A percentile compares a stretch with the other conserved stretches of the same genome.
Conservation (phyloP, 2,329 filamentous ascomycete species). For the Penicillium sp. region DNA sequence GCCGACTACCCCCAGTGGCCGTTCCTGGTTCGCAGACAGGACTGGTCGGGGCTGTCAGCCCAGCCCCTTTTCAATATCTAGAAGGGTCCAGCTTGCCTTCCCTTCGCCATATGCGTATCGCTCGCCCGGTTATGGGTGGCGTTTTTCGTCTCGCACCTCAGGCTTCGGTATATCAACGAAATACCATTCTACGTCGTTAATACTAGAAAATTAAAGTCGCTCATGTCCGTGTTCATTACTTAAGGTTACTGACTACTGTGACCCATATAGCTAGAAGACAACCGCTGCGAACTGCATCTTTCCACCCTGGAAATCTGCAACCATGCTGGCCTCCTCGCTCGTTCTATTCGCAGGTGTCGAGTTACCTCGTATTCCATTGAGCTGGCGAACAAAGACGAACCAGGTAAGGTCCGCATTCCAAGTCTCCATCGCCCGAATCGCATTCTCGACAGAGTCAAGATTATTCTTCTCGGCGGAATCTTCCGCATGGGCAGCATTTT, state of each 20-base stretch:
- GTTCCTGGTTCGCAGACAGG: too few species aligned
- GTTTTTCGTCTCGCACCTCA: too few species aligned
- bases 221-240: too few species aligned
- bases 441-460: conserved; percentile 31
- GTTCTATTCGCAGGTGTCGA: not conserved
- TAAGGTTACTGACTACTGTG: too few species aligned
- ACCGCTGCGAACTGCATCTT: conserved; percentile 37
- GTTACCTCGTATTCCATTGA: conserved; percentile 5
- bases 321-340: conserved; percentile 18
- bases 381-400: conserved; percentile 42
- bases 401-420: conserved; percentile 49
- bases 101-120: conserved; percentile 66
- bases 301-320: conserved; percentile 35
- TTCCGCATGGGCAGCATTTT: not conserved
- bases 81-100: conserved; percentile 59
- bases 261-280: conserved; percentile 22
- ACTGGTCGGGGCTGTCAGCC: too few species aligned
- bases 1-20: too few species aligned
- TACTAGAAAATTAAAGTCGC: too few species aligned
- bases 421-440: conserved; percentile 44
- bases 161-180: too few species aligned
- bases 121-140: too few species aligned
- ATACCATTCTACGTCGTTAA: too few species aligned
- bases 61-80: too few species aligned
- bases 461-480: conserved; percentile 6